phyloP scores from a whole-genome alignment of 192 early-diverging fungal species.

The Diversispora eburnea region DNA sequence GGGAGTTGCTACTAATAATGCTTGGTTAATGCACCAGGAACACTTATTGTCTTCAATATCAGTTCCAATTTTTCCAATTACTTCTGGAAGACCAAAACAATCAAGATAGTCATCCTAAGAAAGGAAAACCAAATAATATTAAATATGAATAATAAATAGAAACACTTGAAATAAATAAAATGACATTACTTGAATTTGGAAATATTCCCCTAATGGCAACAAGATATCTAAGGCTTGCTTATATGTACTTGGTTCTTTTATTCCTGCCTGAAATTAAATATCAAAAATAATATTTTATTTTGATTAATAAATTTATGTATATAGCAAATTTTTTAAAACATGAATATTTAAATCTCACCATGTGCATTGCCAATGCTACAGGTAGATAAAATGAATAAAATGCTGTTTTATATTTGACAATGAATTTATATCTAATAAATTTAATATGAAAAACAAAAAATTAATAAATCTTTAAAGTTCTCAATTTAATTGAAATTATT shows the following conservation, averaged over 20 bases:
- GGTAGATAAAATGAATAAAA: slow-evolving; percentile 99
- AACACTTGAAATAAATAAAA: background rate
- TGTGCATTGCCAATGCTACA: slow-evolving; percentile 88
- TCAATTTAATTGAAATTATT: background rate
- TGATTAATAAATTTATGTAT: background rate
- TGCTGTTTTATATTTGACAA: slow-evolving; percentile 97
- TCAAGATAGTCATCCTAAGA: slow-evolving; percentile 92
- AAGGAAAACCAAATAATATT: background rate
- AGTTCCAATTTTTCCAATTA: slow-evolving; percentile 99
- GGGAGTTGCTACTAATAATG: slow-evolving; percentile 67
- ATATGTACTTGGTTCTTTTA: slow-evolving; percentile 75
- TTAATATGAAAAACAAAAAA: background rate
- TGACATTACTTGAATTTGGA: slow-evolving; percentile 79
- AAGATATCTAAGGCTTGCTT: slow-evolving; percentile 81
- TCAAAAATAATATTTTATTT: too few species aligned
- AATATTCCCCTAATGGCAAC: slow-evolving; percentile 95
- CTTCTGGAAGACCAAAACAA: slow-evolving; percentile 85
- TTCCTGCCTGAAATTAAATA: slow-evolving; percentile 53
- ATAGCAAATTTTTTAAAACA: background rate
- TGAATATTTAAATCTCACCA: slow-evolving; percentile 45
- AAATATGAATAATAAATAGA: background rate
- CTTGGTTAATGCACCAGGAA: slow-evolving; percentile 95
- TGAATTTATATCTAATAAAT: slow-evolving; percentile 68
- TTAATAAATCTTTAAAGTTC: background rate
- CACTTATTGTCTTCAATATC: slow-evolving; percentile 99